A percentile compares a stretch with the other conserved stretches of the same genome.
Evolutionary conservation across 129 eudicot genomes (phyloP).

Genomic region (Chrysanthemum lavandulifolium): DNA sequence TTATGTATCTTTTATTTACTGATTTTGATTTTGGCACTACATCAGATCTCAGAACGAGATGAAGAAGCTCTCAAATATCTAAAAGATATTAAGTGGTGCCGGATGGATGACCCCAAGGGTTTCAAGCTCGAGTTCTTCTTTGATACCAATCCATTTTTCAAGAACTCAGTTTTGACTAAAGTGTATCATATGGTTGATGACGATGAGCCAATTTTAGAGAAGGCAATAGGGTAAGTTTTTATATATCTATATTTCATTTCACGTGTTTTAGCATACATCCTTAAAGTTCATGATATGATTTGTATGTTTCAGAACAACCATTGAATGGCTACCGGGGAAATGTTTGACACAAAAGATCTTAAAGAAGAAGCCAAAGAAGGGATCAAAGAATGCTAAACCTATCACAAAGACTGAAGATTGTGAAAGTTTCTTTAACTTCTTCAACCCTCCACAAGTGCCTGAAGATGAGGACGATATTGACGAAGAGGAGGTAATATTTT

Average conservation of each 20-base stretch:
- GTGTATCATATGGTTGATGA: slow-evolving; percentile 94
- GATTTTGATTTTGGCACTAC: not conserved
- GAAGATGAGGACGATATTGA: slow-evolving; percentile 87
- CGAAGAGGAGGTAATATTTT: slow-evolving; percentile 59
- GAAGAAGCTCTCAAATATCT: slow-evolving; percentile 85
- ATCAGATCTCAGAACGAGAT: slow-evolving; percentile 87
- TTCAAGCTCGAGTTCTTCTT: slow-evolving; percentile 91
- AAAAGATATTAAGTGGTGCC: slow-evolving; percentile 82
- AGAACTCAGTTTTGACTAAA: slow-evolving; percentile 76
- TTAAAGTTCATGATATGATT: slow-evolving; percentile 1
- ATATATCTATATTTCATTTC: not conserved
- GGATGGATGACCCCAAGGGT: slow-evolving; percentile 80
- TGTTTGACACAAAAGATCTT: slow-evolving; percentile 85
- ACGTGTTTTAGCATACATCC: not conserved
- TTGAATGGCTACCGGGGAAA: slow-evolving; percentile 90
- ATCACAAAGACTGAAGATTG: slow-evolving; percentile 76
- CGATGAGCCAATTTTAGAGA: slow-evolving; percentile 92
- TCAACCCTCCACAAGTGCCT: slow-evolving; percentile 82
- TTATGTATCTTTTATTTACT: not conserved
- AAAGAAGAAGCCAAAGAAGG: slow-evolving; percentile 86
- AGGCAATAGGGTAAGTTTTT: slow-evolving; percentile 78
- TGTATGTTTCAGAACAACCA: slow-evolving; percentile 55
- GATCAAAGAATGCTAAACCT: slow-evolving; percentile 74
- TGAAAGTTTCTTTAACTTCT: slow-evolving; percentile 91
- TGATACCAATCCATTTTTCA: slow-evolving; percentile 75